Evolutionary conservation across 163 green algal species (phyloP), one percentile per base, ranked within the genome.

Genomic region (Scenedesmus sp.): DNA sequence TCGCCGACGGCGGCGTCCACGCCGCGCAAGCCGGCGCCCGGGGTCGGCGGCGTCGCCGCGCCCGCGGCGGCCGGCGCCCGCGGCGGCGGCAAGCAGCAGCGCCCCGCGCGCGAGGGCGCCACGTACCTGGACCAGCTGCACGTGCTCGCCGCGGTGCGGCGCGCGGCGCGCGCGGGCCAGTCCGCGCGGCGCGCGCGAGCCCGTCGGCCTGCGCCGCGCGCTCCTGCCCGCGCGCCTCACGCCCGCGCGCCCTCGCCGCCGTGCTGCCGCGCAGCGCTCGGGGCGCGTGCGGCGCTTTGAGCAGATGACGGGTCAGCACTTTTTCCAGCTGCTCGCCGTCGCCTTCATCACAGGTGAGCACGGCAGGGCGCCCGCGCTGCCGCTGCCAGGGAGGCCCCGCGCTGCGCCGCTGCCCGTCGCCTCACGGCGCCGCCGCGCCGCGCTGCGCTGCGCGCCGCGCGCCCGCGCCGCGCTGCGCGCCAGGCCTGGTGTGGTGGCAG

Each of bases 281-380:
- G 44, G 93, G 1, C 84, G 87, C 77, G 91, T 86, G 33, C 86
- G 93, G 13, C 74, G 94, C 45, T 96, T 97, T 78, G 81, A 95
- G 72, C 79, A 84, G 13, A 83, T 96, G 62, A 87, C 80, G 2
- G 58, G 22, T 4, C 88, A 95, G 75, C 86, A 91, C 76, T 78
- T 96, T 29, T 60, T 86, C 17, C 87, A 96, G 83, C 83, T 95
- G 18, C 24, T 94, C 7, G 72, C 88, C 1, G 87, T 97, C 18
- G 87, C 86, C 11, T 53, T 96, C 42, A 87, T 98, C 67, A 80
- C 81, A 5, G 94, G 94, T 47, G 66, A 58, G 18, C 18, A 24
- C n/a, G n/a, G n/a, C n/a, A n/a, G n/a, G n/a, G n/a, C n/a, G n/a
- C n/a, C n/a, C n/a, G 22, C 48, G 1, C 22, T 64, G 57, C 20